Conservation (phyloP, 257 asterid species). For the Fraxinus excelsior region DNA sequence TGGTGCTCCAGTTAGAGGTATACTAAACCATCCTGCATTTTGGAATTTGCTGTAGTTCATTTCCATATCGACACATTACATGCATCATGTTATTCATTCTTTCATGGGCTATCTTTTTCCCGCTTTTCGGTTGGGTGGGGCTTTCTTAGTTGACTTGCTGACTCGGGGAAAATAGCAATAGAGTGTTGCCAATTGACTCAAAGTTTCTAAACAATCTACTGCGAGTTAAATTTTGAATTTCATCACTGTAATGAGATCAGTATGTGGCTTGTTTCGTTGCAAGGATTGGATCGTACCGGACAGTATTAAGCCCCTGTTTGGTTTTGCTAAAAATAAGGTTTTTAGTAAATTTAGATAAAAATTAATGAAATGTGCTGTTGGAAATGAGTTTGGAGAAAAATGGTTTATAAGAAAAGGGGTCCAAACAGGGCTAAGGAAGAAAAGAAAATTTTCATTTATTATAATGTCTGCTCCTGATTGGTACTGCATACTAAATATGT, state of each 20-base stretch:
- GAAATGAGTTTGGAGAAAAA: too few relatives aligned
- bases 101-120: background rate
- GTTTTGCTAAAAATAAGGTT: too few relatives aligned
- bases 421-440: too few relatives aligned
- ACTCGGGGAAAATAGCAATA: background rate
- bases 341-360: too few relatives aligned
- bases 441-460: too few relatives aligned
- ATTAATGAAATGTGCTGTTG: too few relatives aligned
- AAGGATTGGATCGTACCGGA: background rate
- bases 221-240: background rate
- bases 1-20: slow-evolving; percentile 99
- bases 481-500: background rate
- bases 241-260: background rate
- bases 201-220: background rate
- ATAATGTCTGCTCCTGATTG: background rate
- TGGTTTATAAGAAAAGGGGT: too few relatives aligned
- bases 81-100: background rate
- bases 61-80: background rate
- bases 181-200: background rate
- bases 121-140: background rate
- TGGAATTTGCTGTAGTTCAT: background rate
- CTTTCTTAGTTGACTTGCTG: background rate
- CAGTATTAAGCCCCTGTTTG: too few relatives aligned
- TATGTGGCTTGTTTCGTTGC: background rate
- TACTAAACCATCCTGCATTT: background rate